Evolutionary conservation across 495 filamentous ascomycete genomes (phyloP), one percentile per base, ranked within the genome.

Genomic region (Baudoinia panamericana): DNA sequence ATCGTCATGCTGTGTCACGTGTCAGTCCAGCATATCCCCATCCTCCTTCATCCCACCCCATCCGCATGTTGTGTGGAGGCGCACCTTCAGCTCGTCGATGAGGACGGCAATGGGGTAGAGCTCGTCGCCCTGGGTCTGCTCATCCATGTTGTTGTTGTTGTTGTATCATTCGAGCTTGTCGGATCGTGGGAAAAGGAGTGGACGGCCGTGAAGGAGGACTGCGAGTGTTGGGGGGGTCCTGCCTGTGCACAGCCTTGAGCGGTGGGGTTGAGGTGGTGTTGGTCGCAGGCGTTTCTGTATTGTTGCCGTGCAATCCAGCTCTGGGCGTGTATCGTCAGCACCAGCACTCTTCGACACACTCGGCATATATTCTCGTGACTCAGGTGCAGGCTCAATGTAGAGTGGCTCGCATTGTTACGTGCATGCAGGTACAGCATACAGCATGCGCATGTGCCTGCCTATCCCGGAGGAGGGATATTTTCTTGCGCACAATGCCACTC

Each of bases 71-170:
- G 10, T 19, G 32, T 36, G 53, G 45, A 47, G 52, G 57, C 56
- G 53, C 69, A 94, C 87, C 84, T 97, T 97, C 54, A 97, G 70
- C 75, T 97, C 90, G 64, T 97, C 90, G 65, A 97, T 97, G 60
- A 97, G 76, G 41, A 97, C 92, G 47, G 90, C 90, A 70, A 97
- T 97, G 56, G 90, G 90, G 63, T 94, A 96, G 48, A 97, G 85
- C 75, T 95, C 92, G 63, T 96, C 88, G 59, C 77, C 92, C 65
- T 80, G 74, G 50, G 69, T 71, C 54, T 76, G 74, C 50, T 69
- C 71, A 55, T 84, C 78, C 80, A 84, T 84, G 44, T 30, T 46
- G 30, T 35, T 5, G 31, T n/a, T 43, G 18, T 25, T 11, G 33
- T 17, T 4, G 15, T 22, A 26, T 29, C 8, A 19, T 21, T 28